Percentiles rank a stretch among this genome's conserved stretches.
Conservation (phyloP, 2,329 filamentous ascomycete genomes). For the Sordariomycetes sp. region DNA sequence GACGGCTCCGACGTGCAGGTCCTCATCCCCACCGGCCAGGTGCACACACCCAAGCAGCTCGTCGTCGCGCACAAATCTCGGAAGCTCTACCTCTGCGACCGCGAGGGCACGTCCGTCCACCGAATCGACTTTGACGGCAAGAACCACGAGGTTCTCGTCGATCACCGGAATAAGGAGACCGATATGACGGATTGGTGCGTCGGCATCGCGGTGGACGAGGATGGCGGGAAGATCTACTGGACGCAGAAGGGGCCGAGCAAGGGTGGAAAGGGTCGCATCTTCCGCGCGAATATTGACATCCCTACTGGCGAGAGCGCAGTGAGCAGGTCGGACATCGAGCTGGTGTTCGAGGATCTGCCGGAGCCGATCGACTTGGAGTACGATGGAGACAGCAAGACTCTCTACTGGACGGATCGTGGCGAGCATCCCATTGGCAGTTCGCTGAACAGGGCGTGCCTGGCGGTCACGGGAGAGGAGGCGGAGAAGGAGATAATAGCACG, state of each 20-base stretch:
- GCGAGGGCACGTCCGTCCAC: conserved; percentile 29
- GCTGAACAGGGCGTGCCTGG: conserved; percentile 26
- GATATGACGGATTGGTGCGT: conserved; percentile 36
- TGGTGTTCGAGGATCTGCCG: conserved; percentile 31
- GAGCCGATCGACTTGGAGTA: conserved; percentile 49
- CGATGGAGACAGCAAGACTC: conserved; percentile 26
- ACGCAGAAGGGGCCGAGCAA: conserved; percentile 48
- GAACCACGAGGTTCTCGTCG: conserved; percentile 25
- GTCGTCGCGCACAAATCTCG: conserved; percentile 14
- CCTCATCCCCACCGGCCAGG: conserved; percentile 28
- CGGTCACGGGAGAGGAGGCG: conserved; percentile 1
- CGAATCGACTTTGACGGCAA: conserved; percentile 27
- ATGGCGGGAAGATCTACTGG: conserved; percentile 42
- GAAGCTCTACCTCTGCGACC: conserved; percentile 30
- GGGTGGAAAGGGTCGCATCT: conserved; percentile 37
- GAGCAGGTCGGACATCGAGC: conserved; percentile 27
- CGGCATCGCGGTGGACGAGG: conserved; percentile 36
- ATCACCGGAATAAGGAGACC: conserved; percentile 13
- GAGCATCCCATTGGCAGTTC: conserved; percentile 44
- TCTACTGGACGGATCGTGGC: conserved; percentile 54
- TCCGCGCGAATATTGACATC: conserved; percentile 31
- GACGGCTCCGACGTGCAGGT: conserved; percentile 33
- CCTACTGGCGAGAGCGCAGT: conserved; percentile 20
- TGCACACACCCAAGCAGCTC: conserved; percentile 41
- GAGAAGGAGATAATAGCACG: conserved; percentile 15